phyloP scores from a whole-genome alignment of 208 protist genomes.

The Angomonas deanei region DNA sequence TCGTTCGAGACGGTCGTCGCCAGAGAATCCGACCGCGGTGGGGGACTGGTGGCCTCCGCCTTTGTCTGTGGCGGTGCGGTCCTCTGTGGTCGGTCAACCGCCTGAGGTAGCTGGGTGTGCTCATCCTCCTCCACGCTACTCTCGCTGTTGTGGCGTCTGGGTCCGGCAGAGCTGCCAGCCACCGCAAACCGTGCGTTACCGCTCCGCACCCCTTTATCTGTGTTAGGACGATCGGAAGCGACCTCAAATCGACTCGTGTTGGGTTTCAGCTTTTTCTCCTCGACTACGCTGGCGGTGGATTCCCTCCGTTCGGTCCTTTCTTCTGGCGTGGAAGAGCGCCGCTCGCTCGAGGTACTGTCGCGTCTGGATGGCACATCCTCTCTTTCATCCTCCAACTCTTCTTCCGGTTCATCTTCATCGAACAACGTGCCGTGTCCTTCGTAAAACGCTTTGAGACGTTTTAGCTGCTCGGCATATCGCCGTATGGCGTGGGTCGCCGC shows the following conservation, averaged over 20 bases:
- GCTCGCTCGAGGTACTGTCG: no score
- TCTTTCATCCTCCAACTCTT: background rate
- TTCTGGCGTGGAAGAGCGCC: no score
- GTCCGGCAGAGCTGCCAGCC: background rate
- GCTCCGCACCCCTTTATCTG: no score
- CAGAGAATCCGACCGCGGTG: background rate
- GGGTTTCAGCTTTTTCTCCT: no score
- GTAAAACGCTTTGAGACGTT: background rate
- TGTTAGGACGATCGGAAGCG: no score
- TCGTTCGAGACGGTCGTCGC: slow-evolving; percentile 6
- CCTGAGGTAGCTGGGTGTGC: background rate
- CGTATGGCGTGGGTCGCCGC: background rate
- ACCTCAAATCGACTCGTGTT: no score
- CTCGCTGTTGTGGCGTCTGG: background rate
- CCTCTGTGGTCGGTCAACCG: background rate
- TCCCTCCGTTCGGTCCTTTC: no score
- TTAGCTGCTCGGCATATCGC: background rate
- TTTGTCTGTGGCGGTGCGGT: background rate
- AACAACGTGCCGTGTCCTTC: background rate
- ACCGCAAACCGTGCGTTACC: background rate
- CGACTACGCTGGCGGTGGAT: no score
- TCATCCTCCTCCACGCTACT: background rate
- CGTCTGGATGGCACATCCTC: no score
- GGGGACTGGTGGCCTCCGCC: background rate
- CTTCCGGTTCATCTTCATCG: background rate